Base-by-base conservation (phyloP, 2,329 filamentous ascomycete species). In the Aspergillus luchuensis region DNA sequence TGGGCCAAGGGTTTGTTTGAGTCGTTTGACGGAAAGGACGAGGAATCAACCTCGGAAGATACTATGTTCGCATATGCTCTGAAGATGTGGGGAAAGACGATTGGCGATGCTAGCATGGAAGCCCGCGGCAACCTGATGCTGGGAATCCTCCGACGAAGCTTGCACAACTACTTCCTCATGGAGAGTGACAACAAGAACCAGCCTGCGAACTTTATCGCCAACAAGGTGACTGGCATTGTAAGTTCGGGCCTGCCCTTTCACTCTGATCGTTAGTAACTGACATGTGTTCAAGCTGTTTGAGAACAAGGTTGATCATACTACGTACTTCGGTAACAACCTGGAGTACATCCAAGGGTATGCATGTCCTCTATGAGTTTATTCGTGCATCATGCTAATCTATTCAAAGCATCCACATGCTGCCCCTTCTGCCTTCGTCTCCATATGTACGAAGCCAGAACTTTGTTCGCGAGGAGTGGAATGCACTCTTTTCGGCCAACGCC, bases 251-350 rank as follows among this genome's bases (percentile, higher is more conserved):
- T 28, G 25, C 25, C 25, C 7, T 28, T 28, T 28, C 25, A 8
- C 25, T 28, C 1, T 8, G 7, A 28, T 28, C 7, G 25, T 28
- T 28, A 8, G 7, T 8, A 8, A 41, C 38, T 25, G 19, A 55
- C 60, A 11, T 10, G 10, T 58, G 13, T 62, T 52, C 84, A 39
- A 81, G 78, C 74, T 96, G 8, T 98, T 97, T 70, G 94, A 98
- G 78, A 97, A 97, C 81, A 98, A 98, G 78, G 85, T 92, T 57
- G 91, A 98, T 74, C 92, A 97, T 76, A 89, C 90, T 3, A 97
- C 94, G 1, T 97, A 92, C 78, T 97, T 97, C 70, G 91, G 91
- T 49, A 75, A 80, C 54, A 86, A 88, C 59, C 83, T 86, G 11
- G 89, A 94, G 76, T 91, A 87, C 68, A 85, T 96, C 62, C 82